Base-by-base conservation (phyloP, 768 basidiomycete genomes). In the Strobilomyces echinocephalus region DNA sequence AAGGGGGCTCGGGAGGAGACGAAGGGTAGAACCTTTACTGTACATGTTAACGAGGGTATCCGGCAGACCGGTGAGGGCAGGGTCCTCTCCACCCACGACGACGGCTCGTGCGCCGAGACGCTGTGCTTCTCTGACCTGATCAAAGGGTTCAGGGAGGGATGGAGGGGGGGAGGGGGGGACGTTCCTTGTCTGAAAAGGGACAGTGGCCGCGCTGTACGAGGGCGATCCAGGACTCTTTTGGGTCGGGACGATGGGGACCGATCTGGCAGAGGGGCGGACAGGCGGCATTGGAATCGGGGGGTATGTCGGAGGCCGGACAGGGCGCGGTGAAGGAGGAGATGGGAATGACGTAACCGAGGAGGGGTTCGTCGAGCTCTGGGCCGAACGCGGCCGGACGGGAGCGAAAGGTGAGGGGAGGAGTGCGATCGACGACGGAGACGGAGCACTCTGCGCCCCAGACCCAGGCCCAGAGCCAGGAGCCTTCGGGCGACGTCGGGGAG, bases 11-110 rank as follows among this genome's bases (percentile, higher is more conserved):
- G 41, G 39, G 54, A 44, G 48, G 48, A 48, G 20, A 46, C 46
- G 54, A 69, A 75, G 49, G 46, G 89, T 38, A 31, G 46, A 58
- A 94, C 94, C 88, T 70, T 88, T 89, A 68, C 87, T 90, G 72
- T 89, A 97, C 91, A 97, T 95, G 62, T 88, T 92, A 49, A 94
- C 79, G 56, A 97, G 76, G 26, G 81, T 77, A 64, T 93, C 86
- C 34, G 92, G 81, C 57, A 79, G 79, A 8, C 84, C 89, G 34
- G 76, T 79, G 53, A 77, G 63, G 18, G 78, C 80, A 18, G 85
- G 84, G 61, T 85, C 76, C 59, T 85, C 79, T 34, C 95, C 95
- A 35, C 95, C 95, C 8, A 98, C 91, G n/a, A 98, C 84, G 43
- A 97, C 85, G 5, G 86, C 95, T 61, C 76, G 81, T 6, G 95